A percentile compares a stretch with the other conserved stretches of the same genome.
phyloP scores from a whole-genome alignment of 257 asterid genomes.

The Gardenia jasminoides region DNA sequence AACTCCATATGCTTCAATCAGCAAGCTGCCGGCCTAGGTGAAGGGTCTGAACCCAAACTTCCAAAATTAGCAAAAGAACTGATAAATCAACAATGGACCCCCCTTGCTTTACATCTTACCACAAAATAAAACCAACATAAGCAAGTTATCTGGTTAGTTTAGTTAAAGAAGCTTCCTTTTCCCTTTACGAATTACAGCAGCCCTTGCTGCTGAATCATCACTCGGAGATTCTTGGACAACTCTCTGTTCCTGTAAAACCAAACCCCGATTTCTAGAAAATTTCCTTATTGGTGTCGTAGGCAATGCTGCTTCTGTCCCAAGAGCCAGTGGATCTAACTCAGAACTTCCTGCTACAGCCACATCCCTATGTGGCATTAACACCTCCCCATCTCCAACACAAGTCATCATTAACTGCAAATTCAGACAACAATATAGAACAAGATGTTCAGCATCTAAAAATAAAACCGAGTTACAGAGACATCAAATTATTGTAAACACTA shows the following conservation, averaged over 20 bases:
- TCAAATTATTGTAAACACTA: no score
- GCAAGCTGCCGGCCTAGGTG: slow-evolving; percentile 21
- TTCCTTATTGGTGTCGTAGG: slow-evolving; percentile 89
- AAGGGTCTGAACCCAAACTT: neutral
- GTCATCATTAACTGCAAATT: slow-evolving; percentile 68
- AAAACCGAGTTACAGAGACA: neutral
- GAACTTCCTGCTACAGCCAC: slow-evolving; percentile 15
- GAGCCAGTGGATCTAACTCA: slow-evolving; percentile 27
- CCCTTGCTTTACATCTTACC: slow-evolving; percentile 1
- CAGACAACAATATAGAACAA: neutral
- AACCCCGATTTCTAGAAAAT: slow-evolving; percentile 77
- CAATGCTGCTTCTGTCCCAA: slow-evolving; percentile 36
- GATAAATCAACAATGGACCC: neutral
- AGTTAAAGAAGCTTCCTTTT: slow-evolving; percentile 53
- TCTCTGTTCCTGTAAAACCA: slow-evolving; percentile 76
- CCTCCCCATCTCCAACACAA: slow-evolving; percentile 67
- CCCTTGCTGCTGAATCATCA: slow-evolving; percentile 35
- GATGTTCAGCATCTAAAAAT: neutral
- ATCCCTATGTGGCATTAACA: slow-evolving; percentile 83
- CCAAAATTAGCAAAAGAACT: neutral
- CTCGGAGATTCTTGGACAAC: slow-evolving; percentile 83
- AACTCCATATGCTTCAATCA: slow-evolving; percentile 22
- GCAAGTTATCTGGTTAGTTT: neutral
- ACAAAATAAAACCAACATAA: neutral
- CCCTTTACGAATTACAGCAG: slow-evolving; percentile 60